Evolutionary conservation across 176 grass and related monocot species (phyloP).

Genomic region (Carex myosuroides): DNA sequence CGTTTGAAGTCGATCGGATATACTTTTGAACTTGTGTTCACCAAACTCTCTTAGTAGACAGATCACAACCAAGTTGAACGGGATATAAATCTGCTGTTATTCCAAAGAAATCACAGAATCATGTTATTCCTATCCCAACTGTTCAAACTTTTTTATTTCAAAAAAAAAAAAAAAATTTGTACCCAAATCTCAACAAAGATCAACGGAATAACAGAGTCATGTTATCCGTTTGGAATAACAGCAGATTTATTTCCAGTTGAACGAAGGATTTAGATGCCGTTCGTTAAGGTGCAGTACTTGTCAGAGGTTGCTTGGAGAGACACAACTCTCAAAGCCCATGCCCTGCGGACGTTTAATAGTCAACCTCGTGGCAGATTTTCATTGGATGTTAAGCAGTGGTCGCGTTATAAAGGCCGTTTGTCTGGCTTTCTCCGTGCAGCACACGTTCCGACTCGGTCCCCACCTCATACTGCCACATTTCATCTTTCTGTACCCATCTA

Average conservation of each 20-base stretch:
- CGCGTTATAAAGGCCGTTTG: conserved; percentile 13
- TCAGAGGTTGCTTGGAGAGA: neutral
- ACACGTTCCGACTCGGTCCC: conserved; percentile 5
- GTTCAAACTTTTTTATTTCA: too few relatives aligned
- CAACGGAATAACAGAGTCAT: too few relatives aligned
- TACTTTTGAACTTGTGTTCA: too few relatives aligned
- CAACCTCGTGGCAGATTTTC: neutral
- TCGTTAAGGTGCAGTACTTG: neutral
- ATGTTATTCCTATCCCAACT: too few relatives aligned
- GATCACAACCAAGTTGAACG: too few relatives aligned
- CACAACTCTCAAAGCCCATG: neutral
- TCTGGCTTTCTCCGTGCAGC: conserved; percentile 21
- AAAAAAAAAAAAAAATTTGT: too few relatives aligned
- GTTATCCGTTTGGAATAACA: too few relatives aligned
- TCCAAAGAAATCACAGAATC: too few relatives aligned
- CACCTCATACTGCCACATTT: neutral
- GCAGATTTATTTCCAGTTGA: neutral
- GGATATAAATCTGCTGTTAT: too few relatives aligned
- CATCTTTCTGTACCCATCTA: conserved; percentile 11
- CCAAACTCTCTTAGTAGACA: too few relatives aligned
- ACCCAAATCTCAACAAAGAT: too few relatives aligned
- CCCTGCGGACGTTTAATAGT: neutral
- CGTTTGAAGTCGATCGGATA: too few relatives aligned
- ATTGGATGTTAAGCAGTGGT: neutral
- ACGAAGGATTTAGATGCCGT: neutral